These are phyloP conservation scores for Hordeum vulgare DNA, from an alignment of 176 grass and related monocot genomes.

Conservation along the genomic window DNA sequence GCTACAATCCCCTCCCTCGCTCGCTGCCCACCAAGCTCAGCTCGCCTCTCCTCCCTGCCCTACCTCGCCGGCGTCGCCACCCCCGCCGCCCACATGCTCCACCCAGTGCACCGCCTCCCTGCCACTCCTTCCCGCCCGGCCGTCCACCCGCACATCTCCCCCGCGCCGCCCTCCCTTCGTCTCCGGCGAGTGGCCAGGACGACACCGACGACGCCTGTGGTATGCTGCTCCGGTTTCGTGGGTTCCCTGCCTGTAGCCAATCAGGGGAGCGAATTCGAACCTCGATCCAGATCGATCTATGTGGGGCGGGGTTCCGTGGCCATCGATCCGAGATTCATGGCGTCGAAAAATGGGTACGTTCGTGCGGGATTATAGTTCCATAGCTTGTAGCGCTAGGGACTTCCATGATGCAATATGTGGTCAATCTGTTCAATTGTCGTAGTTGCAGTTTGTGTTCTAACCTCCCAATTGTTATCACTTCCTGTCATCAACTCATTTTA, in stretches of 20 bases:
- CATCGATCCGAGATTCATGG: slow-evolving; percentile 15
- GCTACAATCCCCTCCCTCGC: slow-evolving; percentile 3
- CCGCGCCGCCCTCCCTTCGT: not conserved
- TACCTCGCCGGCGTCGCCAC: slow-evolving; percentile 1
- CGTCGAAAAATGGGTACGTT: slow-evolving; percentile 44
- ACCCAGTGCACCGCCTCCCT: not conserved
- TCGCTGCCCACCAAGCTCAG: not conserved
- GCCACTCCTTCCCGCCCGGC: not conserved
- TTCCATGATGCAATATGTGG: not conserved
- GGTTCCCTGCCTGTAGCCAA: not conserved
- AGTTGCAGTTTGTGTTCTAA: not conserved
- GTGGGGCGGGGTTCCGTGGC: not conserved
- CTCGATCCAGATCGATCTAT: slow-evolving; percentile 6
- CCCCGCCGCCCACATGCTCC: slow-evolving; percentile 3
- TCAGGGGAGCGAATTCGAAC: not conserved
- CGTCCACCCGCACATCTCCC: not conserved
- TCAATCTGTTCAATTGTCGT: not conserved
- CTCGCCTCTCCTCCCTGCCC: not conserved
- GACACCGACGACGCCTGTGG: not conserved
- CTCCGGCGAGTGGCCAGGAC: not conserved
- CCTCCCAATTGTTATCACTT: not conserved
- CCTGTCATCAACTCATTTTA: not conserved
- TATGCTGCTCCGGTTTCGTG: slow-evolving; percentile 1
- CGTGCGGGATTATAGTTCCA: not conserved
- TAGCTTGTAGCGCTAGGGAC: not conserved